Evolutionary conservation across 805 yeast genomes (phyloP).

Genomic region (Priceomyces haplophilus): DNA sequence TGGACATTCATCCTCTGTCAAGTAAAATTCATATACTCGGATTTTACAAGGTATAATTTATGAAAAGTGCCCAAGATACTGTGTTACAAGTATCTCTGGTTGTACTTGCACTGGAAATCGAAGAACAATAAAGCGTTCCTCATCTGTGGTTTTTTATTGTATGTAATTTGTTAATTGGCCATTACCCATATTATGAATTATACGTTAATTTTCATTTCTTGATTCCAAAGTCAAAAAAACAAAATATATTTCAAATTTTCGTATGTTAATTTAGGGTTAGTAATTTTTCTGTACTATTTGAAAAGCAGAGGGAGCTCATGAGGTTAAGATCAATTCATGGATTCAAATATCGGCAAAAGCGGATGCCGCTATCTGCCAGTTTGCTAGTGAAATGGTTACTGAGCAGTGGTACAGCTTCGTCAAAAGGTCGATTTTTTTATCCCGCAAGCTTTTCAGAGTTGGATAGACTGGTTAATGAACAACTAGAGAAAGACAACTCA

Average conservation of each 20-base stretch:
- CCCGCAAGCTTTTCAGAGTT: conserved; percentile 2
- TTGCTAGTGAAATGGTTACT: neutral
- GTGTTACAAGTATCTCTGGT: too few species aligned
- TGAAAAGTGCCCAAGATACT: too few species aligned
- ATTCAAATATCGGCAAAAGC: neutral
- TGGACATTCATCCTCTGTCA: too few species aligned
- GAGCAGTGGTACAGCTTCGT: neutral
- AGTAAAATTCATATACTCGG: too few species aligned
- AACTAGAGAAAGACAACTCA: conserved; percentile 3
- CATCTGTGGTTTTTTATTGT: neutral
- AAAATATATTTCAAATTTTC: neutral
- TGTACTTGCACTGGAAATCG: too few species aligned
- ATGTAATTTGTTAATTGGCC: neutral
- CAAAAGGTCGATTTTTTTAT: conserved; percentile 1
- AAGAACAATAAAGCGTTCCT: too few species aligned
- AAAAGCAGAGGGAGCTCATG: too few species aligned
- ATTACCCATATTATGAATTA: neutral
- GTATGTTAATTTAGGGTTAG: neutral
- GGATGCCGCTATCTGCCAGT: neutral
- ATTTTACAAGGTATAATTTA: too few species aligned
- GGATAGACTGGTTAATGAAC: neutral
- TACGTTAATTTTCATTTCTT: neutral
- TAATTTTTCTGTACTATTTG: too few species aligned
- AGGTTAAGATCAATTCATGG: too few species aligned
- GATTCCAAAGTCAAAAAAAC: neutral